Evolutionary conservation across 768 basidiomycete genomes (phyloP), one percentile per base, ranked within the genome.

Genomic region (Tulasnella sp.): DNA sequence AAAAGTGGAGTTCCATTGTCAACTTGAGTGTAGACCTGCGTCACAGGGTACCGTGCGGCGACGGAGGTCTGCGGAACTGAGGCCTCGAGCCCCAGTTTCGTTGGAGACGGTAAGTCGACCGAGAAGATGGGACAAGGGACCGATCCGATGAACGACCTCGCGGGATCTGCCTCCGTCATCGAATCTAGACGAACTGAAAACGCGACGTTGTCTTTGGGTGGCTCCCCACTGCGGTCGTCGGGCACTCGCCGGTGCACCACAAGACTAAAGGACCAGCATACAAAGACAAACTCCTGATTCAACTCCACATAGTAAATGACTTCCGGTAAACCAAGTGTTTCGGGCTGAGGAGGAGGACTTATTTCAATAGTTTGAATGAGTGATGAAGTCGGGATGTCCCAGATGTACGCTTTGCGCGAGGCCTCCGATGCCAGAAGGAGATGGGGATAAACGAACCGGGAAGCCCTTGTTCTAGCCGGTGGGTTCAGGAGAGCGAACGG

Each of bases 361-460:
- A 84, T 78, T 39, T 79, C 71, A 56, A 93, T 86, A 8, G 86
- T 87, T 83, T 91, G 88, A 1, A 89, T 83, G 19, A 90, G 81
- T 31, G 84, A 81, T 0, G 88, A 89, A 0, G 88, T 87, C 2
- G 87, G 87, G 34, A 94, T 85, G 81, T 95, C 89, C 88, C 89
- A 94, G 2, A 94, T 79, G 80, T 88, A 92, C 0, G 90, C 90
- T 46, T 84, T 84, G 38, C 78, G 73, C 1, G 74, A 80, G 24
- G 85, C 83, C 21, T 80, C 39, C 1, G 87, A 86, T 0, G 88
- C 88, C 3, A 90, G 89, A 2, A 92, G 84, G 9, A 95, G 85
- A 16, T 87, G 89, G 1, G 93, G 93, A 83, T 91, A 92, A 10
- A 90, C 90, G 80, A 93, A 89, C 21, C 92, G 89, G 84, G 89